Evolutionary conservation across 208 protist genomes (phyloP), one percentile per base, ranked within the genome.

Genomic region (Strigomonas culicis): DNA sequence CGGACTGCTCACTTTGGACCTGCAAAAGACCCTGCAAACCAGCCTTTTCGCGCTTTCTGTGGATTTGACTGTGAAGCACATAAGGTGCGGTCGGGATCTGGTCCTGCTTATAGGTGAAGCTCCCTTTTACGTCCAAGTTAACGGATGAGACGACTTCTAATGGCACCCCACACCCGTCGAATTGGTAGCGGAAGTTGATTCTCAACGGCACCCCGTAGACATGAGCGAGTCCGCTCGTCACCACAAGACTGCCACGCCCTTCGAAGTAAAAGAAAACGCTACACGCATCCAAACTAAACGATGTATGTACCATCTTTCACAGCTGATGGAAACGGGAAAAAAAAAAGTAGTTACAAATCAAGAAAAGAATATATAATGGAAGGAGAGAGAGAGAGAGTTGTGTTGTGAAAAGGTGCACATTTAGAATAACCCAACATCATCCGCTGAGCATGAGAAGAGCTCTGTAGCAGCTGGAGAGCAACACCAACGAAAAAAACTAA

Each of bases 171-270:
- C 69, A 77, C 1, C 59, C 25, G 27, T 43, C 21, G 43, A 87
- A 87, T 43, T 62, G 70, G 60, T 87, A 87, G 28, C 77, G 72
- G 0, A 81, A 70, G 52, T 87, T 87, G n/a, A 44, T 70, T 24
- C 49, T 59, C 2, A 87, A 47, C 1, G 77, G 77, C 13, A 74
- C 74, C 50, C 75, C 53, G 64, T 76, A 79, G 6, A 79, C 58
- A 0, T 74, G 73, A 0, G 81, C 81, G 1, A 34, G 28, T 10
- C 81, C 81, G 44, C 76, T 66, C 0, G 76, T 41, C 19, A 87
- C 72, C 25, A 83, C 74, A 49, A 87, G 30, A 52, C 51, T 74
- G 28, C 81, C 81, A 8, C 19, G 4, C 46, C 67, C n/a, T 4
- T 72, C 39, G 46, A 69, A 69, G 47, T 63, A 55, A 13, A 69